These are phyloP conservation scores for Colletotrichum eleusines DNA, from an alignment of 2,329 filamentous ascomycete species.

Conservation along the genomic window DNA sequence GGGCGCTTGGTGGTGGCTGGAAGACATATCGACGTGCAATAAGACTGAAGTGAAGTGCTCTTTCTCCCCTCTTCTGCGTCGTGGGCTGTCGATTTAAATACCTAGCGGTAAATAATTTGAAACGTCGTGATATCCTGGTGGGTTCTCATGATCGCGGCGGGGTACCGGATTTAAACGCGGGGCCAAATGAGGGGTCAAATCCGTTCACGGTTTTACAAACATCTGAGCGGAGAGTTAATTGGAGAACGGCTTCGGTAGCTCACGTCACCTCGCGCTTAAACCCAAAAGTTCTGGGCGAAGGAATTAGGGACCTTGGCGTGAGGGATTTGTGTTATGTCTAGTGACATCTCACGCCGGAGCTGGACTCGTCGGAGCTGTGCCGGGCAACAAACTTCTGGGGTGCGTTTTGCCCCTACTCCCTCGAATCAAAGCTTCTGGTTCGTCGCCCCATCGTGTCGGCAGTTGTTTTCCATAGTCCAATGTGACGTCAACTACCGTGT, in stretches of 20 bases:
- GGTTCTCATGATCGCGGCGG: conserved; percentile 19
- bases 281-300: background rate
- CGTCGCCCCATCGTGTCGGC: background rate
- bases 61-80: no score
- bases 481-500: background rate
- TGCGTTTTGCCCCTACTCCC: conserved; percentile 24
- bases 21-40: conserved; percentile 7
- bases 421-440: background rate
- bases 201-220: conserved; percentile 15
- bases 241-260: conserved; percentile 7
- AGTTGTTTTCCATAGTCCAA: background rate
- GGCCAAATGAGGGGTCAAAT: conserved; percentile 34
- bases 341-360: background rate
- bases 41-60: rapidly evolving
- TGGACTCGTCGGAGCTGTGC: conserved; percentile 4
- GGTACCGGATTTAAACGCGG: conserved; percentile 34
- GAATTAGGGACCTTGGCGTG: background rate
- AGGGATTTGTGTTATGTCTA: background rate
- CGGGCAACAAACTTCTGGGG: conserved; percentile 26
- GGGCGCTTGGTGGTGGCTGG: conserved; percentile 46
- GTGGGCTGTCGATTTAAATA: background rate
- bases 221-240: conserved; percentile 15
- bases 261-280: conserved; percentile 18
- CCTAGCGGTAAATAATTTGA: conserved; percentile 8
- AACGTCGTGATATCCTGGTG: conserved; percentile 5